Evolutionary conservation across 768 basidiomycete genomes (phyloP).

Genomic region (Termitomyces sp.): DNA sequence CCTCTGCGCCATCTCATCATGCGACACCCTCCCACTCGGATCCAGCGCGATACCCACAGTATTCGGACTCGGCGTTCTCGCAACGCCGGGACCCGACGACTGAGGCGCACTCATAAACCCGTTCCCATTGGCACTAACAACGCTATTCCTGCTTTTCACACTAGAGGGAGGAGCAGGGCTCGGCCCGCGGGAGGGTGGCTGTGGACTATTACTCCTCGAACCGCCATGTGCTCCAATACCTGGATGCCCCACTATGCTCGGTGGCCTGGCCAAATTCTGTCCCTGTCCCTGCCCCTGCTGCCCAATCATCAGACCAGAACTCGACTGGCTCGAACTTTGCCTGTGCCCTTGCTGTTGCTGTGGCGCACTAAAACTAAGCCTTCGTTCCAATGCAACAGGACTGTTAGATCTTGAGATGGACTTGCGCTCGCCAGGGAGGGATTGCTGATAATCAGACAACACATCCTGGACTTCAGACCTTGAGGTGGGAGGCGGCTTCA

Average conservation of each 20-base stretch:
- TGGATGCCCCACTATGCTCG: conserved; percentile 62
- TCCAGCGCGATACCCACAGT: conserved; percentile 81
- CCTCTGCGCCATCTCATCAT: conserved; percentile 71
- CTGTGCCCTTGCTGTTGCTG: conserved; percentile 7
- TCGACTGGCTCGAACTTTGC: conserved; percentile 4
- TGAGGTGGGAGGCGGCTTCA: conserved; percentile 44
- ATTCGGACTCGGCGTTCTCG: conserved; percentile 69
- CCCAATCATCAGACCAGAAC: neutral
- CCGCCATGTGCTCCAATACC: conserved; percentile 76
- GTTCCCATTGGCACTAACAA: conserved; percentile 13
- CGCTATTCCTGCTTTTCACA: conserved; percentile 12
- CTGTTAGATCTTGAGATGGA: conserved; percentile 51
- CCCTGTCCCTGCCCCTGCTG: conserved; percentile 23
- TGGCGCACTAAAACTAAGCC: conserved; percentile 17
- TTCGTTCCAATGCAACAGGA: conserved; percentile 22
- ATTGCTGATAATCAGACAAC: conserved; percentile 71
- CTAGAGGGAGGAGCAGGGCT: conserved; percentile 41
- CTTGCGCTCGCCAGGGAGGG: conserved; percentile 81
- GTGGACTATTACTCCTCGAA: conserved; percentile 56
- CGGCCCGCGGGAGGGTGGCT: conserved; percentile 49
- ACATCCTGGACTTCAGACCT: conserved; percentile 63
- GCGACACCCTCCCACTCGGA: conserved; percentile 71
- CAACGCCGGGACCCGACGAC: conserved; percentile 24
- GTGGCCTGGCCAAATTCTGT: conserved; percentile 43
- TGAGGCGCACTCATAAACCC: conserved; percentile 34